phyloP scores from a whole-genome alignment of 306 rosid species.

The Gleditsia sinensis region DNA sequence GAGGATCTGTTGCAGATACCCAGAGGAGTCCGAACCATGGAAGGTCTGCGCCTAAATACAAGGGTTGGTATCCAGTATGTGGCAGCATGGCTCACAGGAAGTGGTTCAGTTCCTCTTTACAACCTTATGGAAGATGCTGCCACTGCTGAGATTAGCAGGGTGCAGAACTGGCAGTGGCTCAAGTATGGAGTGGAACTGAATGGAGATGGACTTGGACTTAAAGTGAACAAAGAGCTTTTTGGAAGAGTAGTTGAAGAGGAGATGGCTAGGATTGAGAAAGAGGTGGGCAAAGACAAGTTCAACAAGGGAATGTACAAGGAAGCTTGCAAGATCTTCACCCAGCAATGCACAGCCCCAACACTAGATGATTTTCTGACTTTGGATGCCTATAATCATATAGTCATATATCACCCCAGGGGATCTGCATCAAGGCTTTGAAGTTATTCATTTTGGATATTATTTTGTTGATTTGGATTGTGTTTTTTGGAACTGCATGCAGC shows the following conservation, averaged over 20 bases:
- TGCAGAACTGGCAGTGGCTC: slow-evolving; percentile 97
- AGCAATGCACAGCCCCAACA: slow-evolving; percentile 71
- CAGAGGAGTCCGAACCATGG: slow-evolving; percentile 65
- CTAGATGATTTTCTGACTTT: slow-evolving; percentile 88
- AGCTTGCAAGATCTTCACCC: slow-evolving; percentile 68
- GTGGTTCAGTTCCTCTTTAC: slow-evolving; percentile 88
- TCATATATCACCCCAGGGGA: slow-evolving; percentile 57
- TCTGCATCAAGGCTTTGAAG: slow-evolving; percentile 47
- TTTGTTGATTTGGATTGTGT: slow-evolving; percentile 26
- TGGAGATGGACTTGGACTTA: slow-evolving; percentile 77
- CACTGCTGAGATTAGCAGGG: slow-evolving; percentile 94
- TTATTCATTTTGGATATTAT: neutral
- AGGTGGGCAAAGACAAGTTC: slow-evolving; percentile 78
- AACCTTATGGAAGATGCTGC: slow-evolving; percentile 99
- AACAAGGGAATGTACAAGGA: slow-evolving; percentile 69
- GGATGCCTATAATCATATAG: slow-evolving; percentile 69
- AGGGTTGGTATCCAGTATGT: slow-evolving; percentile 90
- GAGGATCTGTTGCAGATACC: slow-evolving; percentile 80
- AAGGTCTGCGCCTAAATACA: slow-evolving; percentile 82
- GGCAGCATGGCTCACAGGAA: slow-evolving; percentile 89
- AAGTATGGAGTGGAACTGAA: slow-evolving; percentile 76
- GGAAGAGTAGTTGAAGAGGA: slow-evolving; percentile 89
- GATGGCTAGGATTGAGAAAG: slow-evolving; percentile 75
- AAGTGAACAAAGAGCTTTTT: slow-evolving; percentile 66
- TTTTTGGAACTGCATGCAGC: neutral